Base-by-base conservation (phyloP, 1,139 yeast species). In the Saccharomyces hybrid region DNA sequence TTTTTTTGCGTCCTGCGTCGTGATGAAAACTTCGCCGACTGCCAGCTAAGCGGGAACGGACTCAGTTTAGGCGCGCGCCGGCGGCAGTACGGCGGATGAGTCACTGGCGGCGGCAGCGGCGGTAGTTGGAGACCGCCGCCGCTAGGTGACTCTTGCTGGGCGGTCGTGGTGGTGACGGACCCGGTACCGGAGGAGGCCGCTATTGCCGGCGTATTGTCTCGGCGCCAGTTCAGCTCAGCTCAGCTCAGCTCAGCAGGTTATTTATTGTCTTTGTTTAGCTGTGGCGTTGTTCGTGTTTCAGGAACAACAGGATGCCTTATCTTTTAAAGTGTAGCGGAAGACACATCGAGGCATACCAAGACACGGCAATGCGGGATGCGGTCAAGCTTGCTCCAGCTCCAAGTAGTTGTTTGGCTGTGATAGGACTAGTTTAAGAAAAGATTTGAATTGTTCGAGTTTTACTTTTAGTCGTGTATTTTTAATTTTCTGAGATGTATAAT, bases 161-260 rank as follows among this genome's bases (percentile, higher is more conserved):
- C 9, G 19, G 41, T 34, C 2, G 41, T 34, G 4, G 41, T 34
- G 6, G 26, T 4, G 4, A 16, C 11, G 8, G 24, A 38, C 24
- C 44, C 44, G 44, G 44, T 38, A 38, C 44, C 44, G 44, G 44
- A 19, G 44, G 44, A 19, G 44, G 19, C 44, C 44, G 44, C 44
- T 38, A 38, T 38, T 14, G 19, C 44, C 44, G 44, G 4, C 9
- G 9, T 38, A 38, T 38, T 16, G 44, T 38, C 12, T 9, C 24
- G 19, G 44, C 12, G 26, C 9, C n/a, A 38, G n/a, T 4, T 38
- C 26, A 38, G 44, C 44, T 21, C 26, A 24, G 26, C 26, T 24
- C 26, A 24, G 26, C 26, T 21, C 44, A 38, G 11, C 24, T 38
- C n/a, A 19, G 24, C 16, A 4, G 44, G 11, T 38, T 38, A 38